These are phyloP conservation scores for Apiospora marii DNA, from an alignment of 2,329 filamentous ascomycete genomes.

Conservation along the genomic window DNA sequence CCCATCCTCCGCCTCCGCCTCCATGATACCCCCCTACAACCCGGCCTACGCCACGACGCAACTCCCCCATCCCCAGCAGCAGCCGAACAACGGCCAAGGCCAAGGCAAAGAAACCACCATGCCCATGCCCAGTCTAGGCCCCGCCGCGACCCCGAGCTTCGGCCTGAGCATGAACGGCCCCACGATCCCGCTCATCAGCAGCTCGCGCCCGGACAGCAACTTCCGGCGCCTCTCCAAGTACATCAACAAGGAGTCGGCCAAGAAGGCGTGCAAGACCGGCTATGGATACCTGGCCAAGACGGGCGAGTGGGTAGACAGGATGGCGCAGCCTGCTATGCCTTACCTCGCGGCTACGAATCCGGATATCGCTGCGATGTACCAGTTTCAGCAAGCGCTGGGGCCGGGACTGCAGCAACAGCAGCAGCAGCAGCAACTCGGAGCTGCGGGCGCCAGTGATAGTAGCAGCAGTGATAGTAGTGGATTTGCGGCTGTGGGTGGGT, in stretches of 20 bases:
- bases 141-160: conserved; percentile 18
- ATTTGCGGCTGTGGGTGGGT: neutral
- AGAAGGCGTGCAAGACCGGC: conserved; percentile 25
- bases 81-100: neutral
- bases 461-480: neutral
- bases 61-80: neutral
- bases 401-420: neutral
- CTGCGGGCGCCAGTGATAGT: neutral
- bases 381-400: conserved; percentile 20
- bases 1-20: neutral
- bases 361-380: conserved; percentile 23
- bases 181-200: conserved; percentile 13
- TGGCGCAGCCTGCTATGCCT: conserved; percentile 26
- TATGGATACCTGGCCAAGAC: conserved; percentile 21
- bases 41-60: conserved; percentile 10
- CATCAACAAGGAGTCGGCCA: conserved; percentile 26
- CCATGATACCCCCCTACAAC: conserved; percentile 10
- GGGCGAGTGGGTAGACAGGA: conserved; percentile 19
- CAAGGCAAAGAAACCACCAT: too few species aligned
- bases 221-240: conserved; percentile 16
- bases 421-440: neutral
- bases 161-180: conserved; percentile 14
- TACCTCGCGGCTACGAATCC: conserved; percentile 21
- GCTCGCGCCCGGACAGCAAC: neutral
- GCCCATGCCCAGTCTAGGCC: conserved; percentile 3